Evolutionary conservation across 192 early-diverging fungal genomes (phyloP), one percentile per base, ranked within the genome.

Genomic region (Entomortierella beljakovae): DNA sequence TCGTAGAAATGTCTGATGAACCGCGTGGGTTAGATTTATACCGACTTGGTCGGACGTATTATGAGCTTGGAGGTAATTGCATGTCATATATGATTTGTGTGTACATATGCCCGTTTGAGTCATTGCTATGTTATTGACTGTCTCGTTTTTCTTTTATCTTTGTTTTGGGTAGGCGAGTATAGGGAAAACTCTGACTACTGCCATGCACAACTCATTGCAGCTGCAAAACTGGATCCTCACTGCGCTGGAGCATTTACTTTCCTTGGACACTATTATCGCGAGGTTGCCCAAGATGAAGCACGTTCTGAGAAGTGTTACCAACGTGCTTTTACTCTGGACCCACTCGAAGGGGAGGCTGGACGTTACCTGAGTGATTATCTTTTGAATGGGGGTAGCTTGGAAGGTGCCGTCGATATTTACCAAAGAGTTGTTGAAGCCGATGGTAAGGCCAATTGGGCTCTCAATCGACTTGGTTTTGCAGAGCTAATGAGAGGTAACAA

Each of bases 301-400:
- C 90, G 95, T 8, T 95, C 96, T 8, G 81, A 84, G 38, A 92
- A 92, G 63, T 99, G 96, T 75, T 95, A 92, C 74, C 81, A 87
- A 57, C 92, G 94, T 67, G 94, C 94, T 2, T 84, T 94, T n/a
- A 70, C 85, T 0, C 75, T 95, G 53, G 90, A 95, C 66, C 79
- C 85, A 3, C 66, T 79, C 32, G 90, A 95, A 80, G 81, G 85
- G 29, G 88, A 90, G 15, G 92, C 95, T 5, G 94, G 87, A 1
- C 63, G 85, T 15, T 71, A 77, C 29, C 81, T 99, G 31, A 87
- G 86, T 35, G 83, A 88, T 37, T 87, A 94, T 28, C 91, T 91
- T 35, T 50, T 91, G 43, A 72, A 63, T 0, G 83, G 84, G 8
- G 82, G 82, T 3, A 68, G 88, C 29, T 9, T 64, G 1, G 74